These are phyloP conservation scores for Penicillium cinerascens DNA, from an alignment of 495 filamentous ascomycete species.

Conservation along the genomic window DNA sequence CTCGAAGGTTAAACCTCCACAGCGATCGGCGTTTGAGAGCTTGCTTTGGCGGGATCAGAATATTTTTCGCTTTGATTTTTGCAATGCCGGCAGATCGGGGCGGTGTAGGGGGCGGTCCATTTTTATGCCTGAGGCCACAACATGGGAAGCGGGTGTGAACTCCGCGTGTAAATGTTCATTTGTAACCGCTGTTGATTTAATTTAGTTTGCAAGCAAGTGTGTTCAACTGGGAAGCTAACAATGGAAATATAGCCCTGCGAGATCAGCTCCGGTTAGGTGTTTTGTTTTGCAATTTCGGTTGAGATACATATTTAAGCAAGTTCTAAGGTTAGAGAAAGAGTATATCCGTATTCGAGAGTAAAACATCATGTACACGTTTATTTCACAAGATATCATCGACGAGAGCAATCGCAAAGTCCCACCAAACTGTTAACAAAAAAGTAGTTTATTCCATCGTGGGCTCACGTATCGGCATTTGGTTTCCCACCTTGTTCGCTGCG, in stretches of 20 bases:
- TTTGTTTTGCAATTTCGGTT: neutral
- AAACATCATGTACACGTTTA: neutral
- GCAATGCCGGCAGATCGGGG: conserved; percentile 21
- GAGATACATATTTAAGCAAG: neutral
- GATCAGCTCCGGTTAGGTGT: neutral
- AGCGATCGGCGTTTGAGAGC: conserved; percentile 11
- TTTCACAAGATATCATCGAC: neutral
- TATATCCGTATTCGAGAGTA: neutral
- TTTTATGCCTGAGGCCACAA: neutral
- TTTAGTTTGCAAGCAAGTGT: neutral
- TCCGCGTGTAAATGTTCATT: no score
- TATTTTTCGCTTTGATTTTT: conserved; percentile 32
- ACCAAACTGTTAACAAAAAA: neutral
- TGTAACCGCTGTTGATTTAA: neutral
- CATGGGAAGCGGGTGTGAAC: neutral
- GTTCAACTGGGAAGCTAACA: no score
- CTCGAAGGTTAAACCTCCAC: conserved; percentile 7
- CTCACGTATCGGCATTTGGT: conserved; percentile 1
- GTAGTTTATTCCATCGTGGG: neutral
- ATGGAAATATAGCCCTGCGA: no score
- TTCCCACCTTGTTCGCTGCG: conserved; percentile 11
- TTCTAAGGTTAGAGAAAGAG: neutral
- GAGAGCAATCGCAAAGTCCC: neutral
- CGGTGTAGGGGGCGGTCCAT: conserved; percentile 18
- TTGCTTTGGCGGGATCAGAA: conserved; percentile 24